Evolutionary conservation across 2,329 filamentous ascomycete genomes (phyloP), one percentile per base, ranked within the genome.

Genomic region (Didymella keratinophila): DNA sequence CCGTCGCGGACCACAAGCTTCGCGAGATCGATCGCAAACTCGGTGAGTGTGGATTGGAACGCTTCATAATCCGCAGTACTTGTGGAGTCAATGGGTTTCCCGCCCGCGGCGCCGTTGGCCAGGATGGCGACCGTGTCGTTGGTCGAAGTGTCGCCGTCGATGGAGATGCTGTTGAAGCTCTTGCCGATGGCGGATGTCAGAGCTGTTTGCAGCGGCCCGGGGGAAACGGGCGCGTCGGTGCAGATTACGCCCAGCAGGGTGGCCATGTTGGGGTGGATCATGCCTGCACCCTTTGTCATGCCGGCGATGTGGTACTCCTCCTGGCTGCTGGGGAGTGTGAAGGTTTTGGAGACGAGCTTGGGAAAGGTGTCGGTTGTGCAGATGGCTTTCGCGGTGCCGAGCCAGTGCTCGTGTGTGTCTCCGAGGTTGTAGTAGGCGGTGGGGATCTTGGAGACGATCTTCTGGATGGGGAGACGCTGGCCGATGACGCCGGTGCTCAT

Each of bases 221-320:
- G 83, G 0, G 87, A 83, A 70, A 98, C 86, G 28, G 93, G 90
- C 0, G 90, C 94, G 70, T 99, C 95, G 14, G 95, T 99, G 71
- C 92, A 93, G 71, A 98, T 85, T 61, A 98, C 90, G 52, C 92
- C 93, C 34, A 99, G 87, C 32, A 98, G 86, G 0, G 95, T 99
- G 28, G 93, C 95, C 93, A 99, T 97, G 82, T 99, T 98, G 46
- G 95, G 95, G 74, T 97, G 93, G 76, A 99, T 97, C 95, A 99
- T 99, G 72, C 95, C 95, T 5, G 95, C 95, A 56, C 95, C 95
- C 81, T 99, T 99, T 71, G 94, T 96, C 87, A 96, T 96, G 68
- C 95, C 95, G 12, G 92, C 93, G 48, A 99, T 89, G 68, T 86
- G 85, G 80, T 97, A 99, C 75, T 89, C 88, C 48, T 83, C 83